These are phyloP conservation scores for Aspergillus steynii DNA, from an alignment of 495 filamentous ascomycete genomes.

Conservation along the genomic window DNA sequence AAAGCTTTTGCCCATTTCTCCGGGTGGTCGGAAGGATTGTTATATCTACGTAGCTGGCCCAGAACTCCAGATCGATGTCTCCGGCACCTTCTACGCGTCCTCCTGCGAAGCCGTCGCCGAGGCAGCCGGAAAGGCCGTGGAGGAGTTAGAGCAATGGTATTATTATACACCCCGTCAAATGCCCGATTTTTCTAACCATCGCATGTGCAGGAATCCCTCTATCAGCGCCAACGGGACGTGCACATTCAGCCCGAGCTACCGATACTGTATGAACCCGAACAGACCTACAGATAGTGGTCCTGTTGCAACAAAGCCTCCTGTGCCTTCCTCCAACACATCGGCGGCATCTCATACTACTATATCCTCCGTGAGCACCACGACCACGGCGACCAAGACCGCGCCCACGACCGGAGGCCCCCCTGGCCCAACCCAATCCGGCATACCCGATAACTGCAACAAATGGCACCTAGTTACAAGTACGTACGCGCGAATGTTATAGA, in stretches of 20 bases:
- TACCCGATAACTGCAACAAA: conserved; percentile 20
- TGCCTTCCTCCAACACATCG: neutral
- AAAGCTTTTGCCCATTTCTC: conserved; percentile 6
- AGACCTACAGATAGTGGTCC: neutral
- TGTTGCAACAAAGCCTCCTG: neutral
- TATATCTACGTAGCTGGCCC: conserved; percentile 5
- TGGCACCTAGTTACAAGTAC: conserved; percentile 16
- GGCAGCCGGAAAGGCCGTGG: neutral
- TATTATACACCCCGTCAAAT: neutral
- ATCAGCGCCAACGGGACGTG: conserved; percentile 11
- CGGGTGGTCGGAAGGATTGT: conserved; percentile 11
- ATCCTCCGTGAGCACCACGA: conserved; percentile 7
- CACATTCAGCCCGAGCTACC: conserved; percentile 6
- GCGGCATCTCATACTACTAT: neutral
- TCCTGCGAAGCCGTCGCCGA: conserved; percentile 6
- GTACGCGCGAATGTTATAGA: neutral
- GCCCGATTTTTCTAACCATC: neutral
- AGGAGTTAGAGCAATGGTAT: conserved; percentile 6
- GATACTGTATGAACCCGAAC: conserved; percentile 13
- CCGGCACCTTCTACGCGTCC: conserved; percentile 4
- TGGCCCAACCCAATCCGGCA: conserved; percentile 19
- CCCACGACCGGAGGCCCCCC: conserved; percentile 14
- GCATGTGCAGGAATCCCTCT: conserved; percentile 9
- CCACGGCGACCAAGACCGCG: conserved; percentile 5
- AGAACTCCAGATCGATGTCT: conserved; percentile 8